Percentiles rank a stretch among this genome's conserved stretches.
These are phyloP conservation scores for Coemansia sp. DNA, from an alignment of 192 early-diverging fungal genomes.

Conservation along the genomic window DNA sequence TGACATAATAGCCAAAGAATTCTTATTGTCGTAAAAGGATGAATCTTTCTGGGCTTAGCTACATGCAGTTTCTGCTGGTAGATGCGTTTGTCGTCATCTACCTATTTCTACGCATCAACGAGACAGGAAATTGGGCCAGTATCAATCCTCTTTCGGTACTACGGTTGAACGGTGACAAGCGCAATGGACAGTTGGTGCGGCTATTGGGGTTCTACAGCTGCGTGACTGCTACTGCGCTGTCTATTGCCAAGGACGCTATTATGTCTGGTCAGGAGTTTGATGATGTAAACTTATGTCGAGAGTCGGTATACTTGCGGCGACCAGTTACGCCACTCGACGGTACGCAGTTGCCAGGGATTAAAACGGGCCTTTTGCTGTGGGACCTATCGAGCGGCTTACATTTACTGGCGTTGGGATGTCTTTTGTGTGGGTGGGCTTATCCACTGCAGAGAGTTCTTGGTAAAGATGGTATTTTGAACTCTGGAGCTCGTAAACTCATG, in stretches of 20 bases:
- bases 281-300: constrained; percentile 41
- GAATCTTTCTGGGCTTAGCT: constrained; percentile 55
- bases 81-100: constrained; percentile 46
- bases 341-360: constrained; percentile 31
- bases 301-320: constrained; percentile 32
- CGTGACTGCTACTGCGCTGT: constrained; percentile 29
- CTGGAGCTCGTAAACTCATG: constrained; percentile 15
- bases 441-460: constrained; percentile 35
- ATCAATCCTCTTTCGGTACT: constrained; percentile 35
- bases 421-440: constrained; percentile 33
- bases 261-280: constrained; percentile 52
- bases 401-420: constrained; percentile 36
- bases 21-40: constrained; percentile 15
- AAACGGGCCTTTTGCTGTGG: constrained; percentile 45
- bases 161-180: constrained; percentile 24
- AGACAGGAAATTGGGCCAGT: constrained; percentile 35
- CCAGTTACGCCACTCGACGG: constrained; percentile 34
- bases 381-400: constrained; percentile 38
- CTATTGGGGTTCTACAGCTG: constrained; percentile 41
- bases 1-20: neutral
- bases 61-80: constrained; percentile 53
- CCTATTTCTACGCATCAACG: constrained; percentile 35
- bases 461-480: constrained; percentile 19
- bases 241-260: constrained; percentile 44
- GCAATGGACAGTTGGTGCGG: constrained; percentile 24